A percentile compares a stretch with the other conserved stretches of the same genome.
These are phyloP conservation scores for Podila epigama DNA, from an alignment of 192 early-diverging fungal species.

Conservation along the genomic window DNA sequence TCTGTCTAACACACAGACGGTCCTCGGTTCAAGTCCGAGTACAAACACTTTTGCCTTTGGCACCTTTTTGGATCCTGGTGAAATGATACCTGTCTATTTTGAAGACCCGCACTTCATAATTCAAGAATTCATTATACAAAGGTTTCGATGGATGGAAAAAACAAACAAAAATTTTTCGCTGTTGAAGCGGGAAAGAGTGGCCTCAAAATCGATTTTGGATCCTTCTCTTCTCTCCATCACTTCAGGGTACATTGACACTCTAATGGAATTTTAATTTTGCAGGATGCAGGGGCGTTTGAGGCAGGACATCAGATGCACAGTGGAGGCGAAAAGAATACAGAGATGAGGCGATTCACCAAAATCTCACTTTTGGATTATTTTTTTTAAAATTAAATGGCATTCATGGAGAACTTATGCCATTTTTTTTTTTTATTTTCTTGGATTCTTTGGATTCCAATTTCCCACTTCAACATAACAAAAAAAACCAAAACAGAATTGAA, in stretches of 20 bases:
- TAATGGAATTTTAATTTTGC: too few relatives aligned
- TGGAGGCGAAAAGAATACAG: too few relatives aligned
- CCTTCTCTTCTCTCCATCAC: slow-evolving; percentile 3
- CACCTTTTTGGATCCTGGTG: too few relatives aligned
- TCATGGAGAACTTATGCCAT: slow-evolving; percentile 20
- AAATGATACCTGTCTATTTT: too few relatives aligned
- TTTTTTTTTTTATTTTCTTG: slow-evolving; percentile 8
- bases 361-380: too few relatives aligned
- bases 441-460: not conserved
- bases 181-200: not conserved
- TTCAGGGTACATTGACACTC: slow-evolving; percentile 2
- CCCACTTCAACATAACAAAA: slow-evolving; percentile 1
- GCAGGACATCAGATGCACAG: too few relatives aligned
- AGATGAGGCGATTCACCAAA: too few relatives aligned
- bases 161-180: not conserved
- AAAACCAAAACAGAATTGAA: slow-evolving; percentile 28
- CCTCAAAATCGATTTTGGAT: not conserved
- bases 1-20: slow-evolving; percentile 54
- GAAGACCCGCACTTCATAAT: not conserved
- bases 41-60: slow-evolving; percentile 49
- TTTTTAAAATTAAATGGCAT: too few relatives aligned
- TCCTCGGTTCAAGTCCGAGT: slow-evolving; percentile 53
- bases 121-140: not conserved
- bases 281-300: too few relatives aligned
- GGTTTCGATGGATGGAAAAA: slow-evolving; percentile 1